A percentile compares a stretch with the other conserved stretches of the same genome.
Conservation (phyloP, 2,329 filamentous ascomycete species). For the Lasiodiplodia sp. region DNA sequence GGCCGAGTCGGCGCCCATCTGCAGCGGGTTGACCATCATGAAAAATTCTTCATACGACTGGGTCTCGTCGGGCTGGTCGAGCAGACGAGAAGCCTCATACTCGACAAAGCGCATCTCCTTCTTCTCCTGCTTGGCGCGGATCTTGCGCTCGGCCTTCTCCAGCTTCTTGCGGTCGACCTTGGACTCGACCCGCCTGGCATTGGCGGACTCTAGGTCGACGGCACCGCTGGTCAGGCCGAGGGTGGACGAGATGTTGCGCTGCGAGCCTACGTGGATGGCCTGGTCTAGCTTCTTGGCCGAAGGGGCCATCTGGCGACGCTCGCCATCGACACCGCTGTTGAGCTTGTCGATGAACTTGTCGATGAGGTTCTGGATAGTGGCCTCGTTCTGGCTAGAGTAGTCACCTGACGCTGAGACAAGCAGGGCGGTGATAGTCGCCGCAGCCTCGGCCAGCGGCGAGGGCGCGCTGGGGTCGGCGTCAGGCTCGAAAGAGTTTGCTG, state of each 20-base stretch:
- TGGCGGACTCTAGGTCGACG: conserved; percentile 94
- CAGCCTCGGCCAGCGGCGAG: conserved; percentile 84
- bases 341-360: conserved; percentile 88
- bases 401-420: conserved; percentile 93
- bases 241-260: conserved; percentile 95
- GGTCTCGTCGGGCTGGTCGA: conserved; percentile 81
- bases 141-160: conserved; percentile 97
- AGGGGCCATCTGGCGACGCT: conserved; percentile 74
- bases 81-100: conserved; percentile 91
- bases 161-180: conserved; percentile 98
- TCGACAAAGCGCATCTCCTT: conserved; percentile 98
- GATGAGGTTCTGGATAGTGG: conserved; percentile 81
- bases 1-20: conserved; percentile 73
- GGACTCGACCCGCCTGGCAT: conserved; percentile 92
- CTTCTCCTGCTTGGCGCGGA: conserved; percentile 97
- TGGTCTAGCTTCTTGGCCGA: conserved; percentile 88
- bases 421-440: conserved; percentile 82
- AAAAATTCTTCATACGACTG: conserved; percentile 99
- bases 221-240: conserved; percentile 82
- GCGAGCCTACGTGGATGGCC: conserved; percentile 90
- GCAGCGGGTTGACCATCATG: conserved; percentile 98
- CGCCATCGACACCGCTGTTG: conserved; percentile 72
- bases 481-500: conserved; percentile 80
- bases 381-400: conserved; percentile 73
- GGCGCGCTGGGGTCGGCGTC: conserved; percentile 73